These are phyloP conservation scores for Gossypium thurberi DNA, from an alignment of 345 rosid species.

Conservation along the genomic window DNA sequence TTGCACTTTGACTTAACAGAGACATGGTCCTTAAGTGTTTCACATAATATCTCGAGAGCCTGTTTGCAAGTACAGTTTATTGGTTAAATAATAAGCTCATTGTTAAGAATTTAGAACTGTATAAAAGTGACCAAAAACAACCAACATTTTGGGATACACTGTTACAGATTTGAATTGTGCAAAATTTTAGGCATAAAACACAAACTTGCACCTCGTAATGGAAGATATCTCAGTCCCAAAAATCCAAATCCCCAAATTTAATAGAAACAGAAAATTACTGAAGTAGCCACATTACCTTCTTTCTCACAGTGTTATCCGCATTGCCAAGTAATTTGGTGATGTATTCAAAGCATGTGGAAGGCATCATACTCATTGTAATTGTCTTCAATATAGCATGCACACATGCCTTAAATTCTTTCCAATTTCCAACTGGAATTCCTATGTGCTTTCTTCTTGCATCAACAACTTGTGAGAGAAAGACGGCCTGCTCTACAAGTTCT, in stretches of 20 bases:
- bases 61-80: slow-evolving; percentile 22
- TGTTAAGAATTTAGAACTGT: neutral
- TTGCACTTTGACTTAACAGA: slow-evolving; percentile 37
- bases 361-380: slow-evolving; percentile 49
- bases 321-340: slow-evolving; percentile 57
- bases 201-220: neutral
- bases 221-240: neutral
- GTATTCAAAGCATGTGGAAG: slow-evolving; percentile 62
- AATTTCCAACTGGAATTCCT: slow-evolving; percentile 27
- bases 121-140: neutral
- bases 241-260: neutral
- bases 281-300: slow-evolving; percentile 49
- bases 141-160: neutral
- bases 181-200: neutral
- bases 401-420: slow-evolving; percentile 49
- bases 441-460: slow-evolving; percentile 46
- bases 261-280: neutral
- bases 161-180: neutral
- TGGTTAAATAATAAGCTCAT: neutral
- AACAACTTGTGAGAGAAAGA: slow-evolving; percentile 40
- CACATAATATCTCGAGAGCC: slow-evolving; percentile 79
- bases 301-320: slow-evolving; percentile 48
- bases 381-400: slow-evolving; percentile 52
- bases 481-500: slow-evolving; percentile 68
- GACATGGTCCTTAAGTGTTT: slow-evolving; percentile 46